These are phyloP conservation scores for Antitrichia curtipendula DNA, from an alignment of 225 moss, liverwort and hornwort species.

Conservation along the genomic window DNA sequence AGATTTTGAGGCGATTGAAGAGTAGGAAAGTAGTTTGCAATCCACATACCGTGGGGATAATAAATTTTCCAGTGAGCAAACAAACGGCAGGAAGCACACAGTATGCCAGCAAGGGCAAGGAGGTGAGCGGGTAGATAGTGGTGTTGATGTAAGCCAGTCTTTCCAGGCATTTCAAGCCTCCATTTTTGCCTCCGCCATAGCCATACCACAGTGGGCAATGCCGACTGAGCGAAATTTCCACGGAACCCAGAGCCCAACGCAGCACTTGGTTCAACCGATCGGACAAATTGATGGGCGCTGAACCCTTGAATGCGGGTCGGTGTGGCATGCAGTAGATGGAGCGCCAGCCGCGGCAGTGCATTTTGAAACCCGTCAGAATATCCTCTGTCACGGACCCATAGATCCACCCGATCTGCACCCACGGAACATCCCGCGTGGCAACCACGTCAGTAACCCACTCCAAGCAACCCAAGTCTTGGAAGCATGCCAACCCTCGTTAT, in stretches of 20 bases:
- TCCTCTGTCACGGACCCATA: slow-evolving; percentile 92
- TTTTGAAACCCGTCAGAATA: slow-evolving; percentile 85
- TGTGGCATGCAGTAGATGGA: slow-evolving; percentile 86
- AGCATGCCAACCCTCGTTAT: too few relatives aligned
- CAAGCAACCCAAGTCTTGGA: background rate
- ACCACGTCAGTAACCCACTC: background rate
- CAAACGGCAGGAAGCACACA: slow-evolving; percentile 79
- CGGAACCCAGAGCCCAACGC: slow-evolving; percentile 81
- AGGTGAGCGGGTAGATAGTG: slow-evolving; percentile 73
- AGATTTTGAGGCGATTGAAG: background rate
- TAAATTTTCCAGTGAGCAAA: slow-evolving; percentile 76
- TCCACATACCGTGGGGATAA: slow-evolving; percentile 65
- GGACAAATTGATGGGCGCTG: slow-evolving; percentile 52
- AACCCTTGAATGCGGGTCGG: slow-evolving; percentile 80
- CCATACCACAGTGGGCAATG: slow-evolving; percentile 92
- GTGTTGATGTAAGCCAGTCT: slow-evolving; percentile 80
- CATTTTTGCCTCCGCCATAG: slow-evolving; percentile 53
- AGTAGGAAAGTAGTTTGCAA: background rate
- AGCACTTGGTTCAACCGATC: slow-evolving; percentile 84
- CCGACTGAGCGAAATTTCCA: slow-evolving; percentile 74
- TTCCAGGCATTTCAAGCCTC: slow-evolving; percentile 63
- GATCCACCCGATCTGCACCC: slow-evolving; percentile 78
- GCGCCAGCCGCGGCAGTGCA: slow-evolving; percentile 90
- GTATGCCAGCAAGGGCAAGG: slow-evolving; percentile 70
- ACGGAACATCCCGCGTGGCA: background rate